These are phyloP conservation scores for Nepenthes mirabilis DNA, from an alignment of 148 eudicot genomes.

Conservation along the genomic window DNA sequence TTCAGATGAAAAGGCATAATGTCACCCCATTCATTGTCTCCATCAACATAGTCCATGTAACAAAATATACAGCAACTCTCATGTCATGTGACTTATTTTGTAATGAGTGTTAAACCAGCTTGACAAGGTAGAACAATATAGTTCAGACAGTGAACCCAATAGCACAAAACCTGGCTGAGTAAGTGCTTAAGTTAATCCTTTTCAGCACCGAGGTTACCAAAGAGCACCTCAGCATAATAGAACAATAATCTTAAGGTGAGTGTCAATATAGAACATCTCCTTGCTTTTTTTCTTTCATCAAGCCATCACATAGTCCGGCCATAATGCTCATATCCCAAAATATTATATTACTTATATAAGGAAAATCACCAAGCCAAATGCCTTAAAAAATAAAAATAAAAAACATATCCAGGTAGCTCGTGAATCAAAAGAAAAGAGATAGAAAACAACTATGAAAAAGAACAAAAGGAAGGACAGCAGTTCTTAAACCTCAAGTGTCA, in stretches of 20 bases:
- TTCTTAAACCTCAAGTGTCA: constrained; percentile 86
- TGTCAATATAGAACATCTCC: not conserved
- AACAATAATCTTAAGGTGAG: not conserved
- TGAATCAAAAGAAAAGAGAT: constrained; percentile 4
- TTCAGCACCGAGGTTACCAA: not conserved
- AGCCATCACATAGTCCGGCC: too few relatives aligned
- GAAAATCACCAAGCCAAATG: too few relatives aligned
- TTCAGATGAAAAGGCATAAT: too few relatives aligned
- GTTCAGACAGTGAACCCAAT: not conserved
- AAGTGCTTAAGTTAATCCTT: not conserved
- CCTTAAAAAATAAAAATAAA: not conserved
- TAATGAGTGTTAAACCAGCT: not conserved
- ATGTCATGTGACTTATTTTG: not conserved
- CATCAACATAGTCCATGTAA: not conserved
- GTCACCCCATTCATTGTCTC: too few relatives aligned
- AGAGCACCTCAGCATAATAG: not conserved
- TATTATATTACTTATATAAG: too few relatives aligned
- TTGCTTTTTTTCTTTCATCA: too few relatives aligned
- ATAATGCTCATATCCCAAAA: too few relatives aligned
- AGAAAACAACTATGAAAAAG: not conserved
- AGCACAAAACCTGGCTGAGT: not conserved
- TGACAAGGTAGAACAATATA: too few relatives aligned
- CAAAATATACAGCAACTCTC: too few relatives aligned
- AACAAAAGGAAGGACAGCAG: not conserved
- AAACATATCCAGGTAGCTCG: not conserved